These are phyloP conservation scores for Dovyalis caffra DNA, from an alignment of 345 rosid genomes.

Conservation along the genomic window DNA sequence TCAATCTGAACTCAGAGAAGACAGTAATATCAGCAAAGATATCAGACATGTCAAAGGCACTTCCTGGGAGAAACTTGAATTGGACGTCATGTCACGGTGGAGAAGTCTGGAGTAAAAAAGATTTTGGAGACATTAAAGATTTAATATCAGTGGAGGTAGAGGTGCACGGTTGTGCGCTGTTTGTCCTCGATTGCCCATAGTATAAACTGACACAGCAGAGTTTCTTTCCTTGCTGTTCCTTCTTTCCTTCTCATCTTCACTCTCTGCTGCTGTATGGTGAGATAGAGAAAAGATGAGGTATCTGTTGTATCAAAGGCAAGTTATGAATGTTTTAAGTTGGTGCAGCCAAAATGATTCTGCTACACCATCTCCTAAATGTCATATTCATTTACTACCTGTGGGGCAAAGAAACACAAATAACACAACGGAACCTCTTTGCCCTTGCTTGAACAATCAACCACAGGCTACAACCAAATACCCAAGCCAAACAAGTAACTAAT, in stretches of 20 bases:
- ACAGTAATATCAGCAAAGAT: constrained; percentile 51
- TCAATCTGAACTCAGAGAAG: constrained; percentile 22
- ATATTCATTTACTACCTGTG: not conserved
- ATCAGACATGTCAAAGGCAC: constrained; percentile 54
- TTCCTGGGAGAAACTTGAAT: constrained; percentile 34
- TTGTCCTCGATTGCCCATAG: constrained; percentile 51
- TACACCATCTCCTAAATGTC: not conserved
- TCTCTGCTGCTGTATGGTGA: not conserved
- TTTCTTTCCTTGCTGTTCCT: not conserved
- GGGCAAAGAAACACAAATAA: too few species aligned
- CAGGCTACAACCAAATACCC: too few species aligned
- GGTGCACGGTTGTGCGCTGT: constrained; percentile 57
- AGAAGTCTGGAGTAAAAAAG: constrained; percentile 68
- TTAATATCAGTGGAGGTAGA: constrained; percentile 42
- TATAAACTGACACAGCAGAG: not conserved
- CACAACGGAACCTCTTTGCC: too few species aligned
- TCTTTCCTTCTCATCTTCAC: not conserved
- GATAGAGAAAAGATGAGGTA: not conserved
- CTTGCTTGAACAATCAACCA: too few species aligned
- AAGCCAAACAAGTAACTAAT: too few species aligned
- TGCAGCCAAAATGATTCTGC: not conserved
- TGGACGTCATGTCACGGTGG: constrained; percentile 41
- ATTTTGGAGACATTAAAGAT: constrained; percentile 26
- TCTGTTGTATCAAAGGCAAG: not conserved
- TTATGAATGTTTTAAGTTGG: not conserved